Base-by-base conservation (phyloP, 306 rosid species). In the Trifolium subterraneum region DNA sequence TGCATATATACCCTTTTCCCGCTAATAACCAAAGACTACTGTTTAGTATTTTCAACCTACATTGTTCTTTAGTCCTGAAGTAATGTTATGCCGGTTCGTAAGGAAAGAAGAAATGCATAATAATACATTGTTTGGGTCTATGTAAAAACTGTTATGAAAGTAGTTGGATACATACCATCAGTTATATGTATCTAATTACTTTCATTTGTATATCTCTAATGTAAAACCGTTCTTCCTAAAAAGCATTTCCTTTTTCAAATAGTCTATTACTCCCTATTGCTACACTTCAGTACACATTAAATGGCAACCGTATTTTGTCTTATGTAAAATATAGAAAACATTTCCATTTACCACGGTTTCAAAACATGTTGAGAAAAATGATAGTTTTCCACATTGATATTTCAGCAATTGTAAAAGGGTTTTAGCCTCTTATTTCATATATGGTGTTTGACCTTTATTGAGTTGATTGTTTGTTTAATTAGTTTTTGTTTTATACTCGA, bases 231-330 rank as follows among this genome's bases (percentile, higher is more conserved):
- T 56, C 18, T 56, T 56, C 3, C 36, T 62, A 62, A 33, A 33
- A 33, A 2, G 3, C 27, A 62, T 62, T n/a, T 62, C 27, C 35
- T 35, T 11, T 55, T 55, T 23, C 31, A 55, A 11, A 55, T 23
- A 22, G 15, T 22, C 35, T 2, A 13, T 59, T 27, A 20, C 50
- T 64, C 5, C 50, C 10, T 73, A 6, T 59, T 63, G 22, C 18
- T 56, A 66, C 51, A 16, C 54, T 68, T 60, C 22, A 27, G 20
- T 76, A n/a, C n/a, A n/a, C n/a, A n/a, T n/a, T n/a, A n/a, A n/a
- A n/a, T n/a, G n/a, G n/a, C n/a, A n/a, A n/a, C n/a, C n/a, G n/a
- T n/a, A n/a, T n/a, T n/a, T n/a, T n/a, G n/a, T n/a, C n/a, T n/a
- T n/a, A n/a, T n/a, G n/a, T n/a, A n/a, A n/a, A n/a, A n/a, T n/a